A percentile compares a stretch with the other conserved stretches of the same genome.
Evolutionary conservation across 441 rosid species (phyloP).

Genomic region (Pelargonium australe): DNA sequence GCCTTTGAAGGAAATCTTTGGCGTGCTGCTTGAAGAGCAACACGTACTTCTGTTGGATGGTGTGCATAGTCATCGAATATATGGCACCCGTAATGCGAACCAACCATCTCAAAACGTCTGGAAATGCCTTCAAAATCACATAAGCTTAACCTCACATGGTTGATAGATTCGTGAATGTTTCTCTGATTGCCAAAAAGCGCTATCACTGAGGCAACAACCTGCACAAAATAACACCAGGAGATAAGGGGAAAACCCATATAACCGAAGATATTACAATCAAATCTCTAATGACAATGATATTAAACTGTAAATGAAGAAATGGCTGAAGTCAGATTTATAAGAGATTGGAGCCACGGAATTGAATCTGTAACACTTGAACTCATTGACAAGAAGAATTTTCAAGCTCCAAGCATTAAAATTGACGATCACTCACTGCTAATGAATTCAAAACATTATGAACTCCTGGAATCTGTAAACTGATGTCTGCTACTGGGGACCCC

Average conservation of each 20-base stretch:
- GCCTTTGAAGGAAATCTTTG: constrained; percentile 22
- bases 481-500: constrained; percentile 25
- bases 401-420: not conserved
- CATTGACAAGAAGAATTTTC: not conserved
- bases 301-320: no score
- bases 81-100: constrained; percentile 23
- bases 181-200: constrained; percentile 18
- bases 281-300: not conserved
- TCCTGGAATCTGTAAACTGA: constrained; percentile 28
- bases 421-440: constrained; percentile 20
- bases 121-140: constrained; percentile 24
- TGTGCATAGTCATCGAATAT: constrained; percentile 31
- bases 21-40: constrained; percentile 31
- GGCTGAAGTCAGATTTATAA: not conserved
- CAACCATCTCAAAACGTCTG: constrained; percentile 28
- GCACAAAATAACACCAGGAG: constrained; percentile 4
- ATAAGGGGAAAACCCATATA: no score
- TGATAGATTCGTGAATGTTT: constrained; percentile 14
- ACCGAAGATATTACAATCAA: no score
- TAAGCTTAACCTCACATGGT: constrained; percentile 17
- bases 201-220: constrained; percentile 27
- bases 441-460: constrained; percentile 30
- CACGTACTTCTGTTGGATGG: constrained; percentile 32
- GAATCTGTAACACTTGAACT: not conserved
- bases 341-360: not conserved